Evolutionary conservation across 306 rosid species (phyloP).

Genomic region (Pueraria montana): DNA sequence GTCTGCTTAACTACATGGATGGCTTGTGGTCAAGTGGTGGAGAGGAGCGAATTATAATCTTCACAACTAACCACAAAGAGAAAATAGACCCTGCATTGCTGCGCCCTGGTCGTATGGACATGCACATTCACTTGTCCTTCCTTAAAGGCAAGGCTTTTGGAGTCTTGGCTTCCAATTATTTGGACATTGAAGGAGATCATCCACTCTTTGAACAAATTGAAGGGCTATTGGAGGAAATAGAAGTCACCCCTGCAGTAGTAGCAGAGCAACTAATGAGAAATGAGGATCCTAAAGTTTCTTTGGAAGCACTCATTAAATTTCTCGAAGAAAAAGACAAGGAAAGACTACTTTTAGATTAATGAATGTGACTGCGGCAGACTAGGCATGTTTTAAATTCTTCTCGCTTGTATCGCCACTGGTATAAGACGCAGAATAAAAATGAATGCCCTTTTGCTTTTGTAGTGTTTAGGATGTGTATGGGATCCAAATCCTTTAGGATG

Average conservation of each 20-base stretch:
- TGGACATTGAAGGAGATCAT: constrained; percentile 47
- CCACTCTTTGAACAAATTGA: constrained; percentile 45
- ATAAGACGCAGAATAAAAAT: background rate
- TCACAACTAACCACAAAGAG: constrained; percentile 71
- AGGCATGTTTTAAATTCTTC: background rate
- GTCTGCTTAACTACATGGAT: constrained; percentile 63
- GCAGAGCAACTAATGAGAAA: constrained; percentile 66
- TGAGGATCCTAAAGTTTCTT: constrained; percentile 53
- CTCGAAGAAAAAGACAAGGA: constrained; percentile 41
- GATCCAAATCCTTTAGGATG: too few relatives aligned
- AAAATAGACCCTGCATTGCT: constrained; percentile 64
- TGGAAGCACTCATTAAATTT: constrained; percentile 45
- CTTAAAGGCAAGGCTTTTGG: constrained; percentile 55
- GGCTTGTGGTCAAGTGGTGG: constrained; percentile 76
- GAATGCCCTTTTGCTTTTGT: background rate
- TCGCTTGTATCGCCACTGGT: background rate
- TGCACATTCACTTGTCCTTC: constrained; percentile 69
- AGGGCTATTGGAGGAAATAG: constrained; percentile 42
- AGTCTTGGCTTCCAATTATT: constrained; percentile 58
- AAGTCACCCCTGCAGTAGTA: constrained; percentile 66
- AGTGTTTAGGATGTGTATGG: background rate
- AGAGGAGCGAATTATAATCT: constrained; percentile 68
- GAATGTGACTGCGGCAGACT: background rate
- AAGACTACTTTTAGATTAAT: background rate
- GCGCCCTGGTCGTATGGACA: constrained; percentile 73